Evolutionary conservation across 2,329 filamentous ascomycete genomes (phyloP), one percentile per base, ranked within the genome.

Genomic region (Diatrype stigma): DNA sequence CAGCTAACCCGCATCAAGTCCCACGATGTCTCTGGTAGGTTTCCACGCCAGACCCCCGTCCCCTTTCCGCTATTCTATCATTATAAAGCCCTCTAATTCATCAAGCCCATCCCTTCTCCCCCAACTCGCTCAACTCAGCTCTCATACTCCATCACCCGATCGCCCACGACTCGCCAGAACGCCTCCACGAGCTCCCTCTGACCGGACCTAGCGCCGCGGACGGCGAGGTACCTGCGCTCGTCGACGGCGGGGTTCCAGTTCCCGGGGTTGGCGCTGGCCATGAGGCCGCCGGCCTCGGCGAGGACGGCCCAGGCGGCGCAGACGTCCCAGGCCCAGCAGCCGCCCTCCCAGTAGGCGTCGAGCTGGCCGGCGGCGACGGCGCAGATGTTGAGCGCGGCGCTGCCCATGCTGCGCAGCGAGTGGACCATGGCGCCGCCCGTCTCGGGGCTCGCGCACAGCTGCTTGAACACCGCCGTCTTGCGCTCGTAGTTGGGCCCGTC

Each of bases 241-340:
- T 87, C 84, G 48, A 87, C 65, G 48, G 71, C 70, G 2, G 78
- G 73, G n/a, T 81, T 69, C 88, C 87, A 92, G 50, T 80, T 79
- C 0, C 87, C 88, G 0, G 86, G 84, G 65, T 92, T 91, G 4
- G 84, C 87, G 63, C 86, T 79, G 7, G 79, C 86, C 74, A 93
- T 82, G 47, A 81, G 73, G 0, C 89, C 89, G 0, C 89, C 89
- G 0, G 88, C 86, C 73, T 93, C 89, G 28, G 73, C 72, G 23
- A 93, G 71, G 53, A 93, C 85, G 51, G 85, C 83, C 89, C 88
- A 92, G 0, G 85, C 89, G 5, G 89, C 89, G 63, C 86, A 89
- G 2, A 93, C 89, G 66, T 93, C 89, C 89, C 89, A 93, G 2
- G 88, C 87, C 81, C 87, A 93, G 68, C 87, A 90, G 0, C 89